Conservation (phyloP, 345 rosid genomes). For the Brassica cretica region DNA sequence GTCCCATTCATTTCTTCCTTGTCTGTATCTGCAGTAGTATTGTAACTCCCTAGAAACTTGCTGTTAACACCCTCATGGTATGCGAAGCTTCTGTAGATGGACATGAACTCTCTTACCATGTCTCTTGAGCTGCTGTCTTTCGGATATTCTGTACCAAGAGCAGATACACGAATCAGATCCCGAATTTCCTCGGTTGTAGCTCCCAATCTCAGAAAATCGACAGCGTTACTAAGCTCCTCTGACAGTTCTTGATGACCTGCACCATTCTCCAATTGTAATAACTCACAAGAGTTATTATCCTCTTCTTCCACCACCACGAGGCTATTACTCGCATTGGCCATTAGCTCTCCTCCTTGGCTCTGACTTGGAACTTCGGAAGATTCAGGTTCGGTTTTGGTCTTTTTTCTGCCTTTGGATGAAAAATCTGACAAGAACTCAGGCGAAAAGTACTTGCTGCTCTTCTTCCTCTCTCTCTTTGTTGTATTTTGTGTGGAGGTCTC, state of each 20-base stretch:
- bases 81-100: constrained; percentile 61
- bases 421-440: constrained; percentile 66
- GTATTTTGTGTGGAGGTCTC: constrained; percentile 27
- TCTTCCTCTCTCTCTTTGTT: constrained; percentile 73
- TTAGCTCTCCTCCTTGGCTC: constrained; percentile 43
- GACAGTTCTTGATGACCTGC: constrained; percentile 40
- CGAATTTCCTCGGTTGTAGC: constrained; percentile 52
- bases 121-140: constrained; percentile 42
- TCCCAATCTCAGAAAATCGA: constrained; percentile 47
- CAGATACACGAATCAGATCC: constrained; percentile 50
- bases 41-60: constrained; percentile 40
- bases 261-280: constrained; percentile 19
- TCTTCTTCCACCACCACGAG: constrained; percentile 28
- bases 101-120: constrained; percentile 56
- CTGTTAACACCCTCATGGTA: constrained; percentile 45
- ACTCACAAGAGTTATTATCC: constrained; percentile 10
- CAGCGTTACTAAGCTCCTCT: constrained; percentile 25
- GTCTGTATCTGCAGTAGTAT: constrained; percentile 27
- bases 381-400: constrained; percentile 35
- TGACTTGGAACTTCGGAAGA: constrained; percentile 31
- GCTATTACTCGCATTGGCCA: constrained; percentile 18
- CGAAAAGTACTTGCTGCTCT: constrained; percentile 85
- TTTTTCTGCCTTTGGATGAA: constrained; percentile 26
- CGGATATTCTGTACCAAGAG: constrained; percentile 48
- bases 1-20: constrained; percentile 38